Evolutionary conservation across 306 rosid genomes (phyloP).

Genomic region (Trifolium subterraneum): DNA sequence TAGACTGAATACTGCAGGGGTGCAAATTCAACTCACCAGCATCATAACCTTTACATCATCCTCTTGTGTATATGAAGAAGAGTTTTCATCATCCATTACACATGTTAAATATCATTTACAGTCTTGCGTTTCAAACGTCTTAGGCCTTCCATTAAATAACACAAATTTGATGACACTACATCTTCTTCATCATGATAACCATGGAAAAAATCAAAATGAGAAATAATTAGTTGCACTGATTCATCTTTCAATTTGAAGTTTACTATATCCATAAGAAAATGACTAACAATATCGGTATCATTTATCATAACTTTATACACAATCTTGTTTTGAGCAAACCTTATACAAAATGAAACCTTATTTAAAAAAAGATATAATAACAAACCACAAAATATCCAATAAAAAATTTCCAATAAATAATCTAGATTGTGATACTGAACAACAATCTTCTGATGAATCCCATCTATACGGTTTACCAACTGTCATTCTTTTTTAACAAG

Average conservation of each 20-base stretch:
- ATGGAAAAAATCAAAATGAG: slow-evolving; percentile 43
- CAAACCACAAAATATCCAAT: slow-evolving; percentile 74
- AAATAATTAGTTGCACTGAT: slow-evolving; percentile 46
- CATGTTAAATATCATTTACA: slow-evolving; percentile 37
- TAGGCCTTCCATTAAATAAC: slow-evolving; percentile 47
- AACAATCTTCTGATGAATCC: too few species aligned
- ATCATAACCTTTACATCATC: slow-evolving; percentile 26
- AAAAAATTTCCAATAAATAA: slow-evolving; percentile 63
- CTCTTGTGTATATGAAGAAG: slow-evolving; percentile 29
- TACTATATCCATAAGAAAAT: slow-evolving; percentile 44
- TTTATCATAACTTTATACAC: slow-evolving; percentile 64
- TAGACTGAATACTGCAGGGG: slow-evolving; percentile 8
- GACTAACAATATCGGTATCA: slow-evolving; percentile 25
- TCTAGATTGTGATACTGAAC: too few species aligned
- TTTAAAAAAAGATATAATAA: slow-evolving; percentile 59
- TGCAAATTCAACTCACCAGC: slow-evolving; percentile 31
- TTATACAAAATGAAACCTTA: slow-evolving; percentile 57
- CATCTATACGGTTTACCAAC: too few species aligned
- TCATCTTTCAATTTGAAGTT: too few species aligned
- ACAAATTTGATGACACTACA: background rate
- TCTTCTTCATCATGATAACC: background rate
- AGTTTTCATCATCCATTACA: background rate
- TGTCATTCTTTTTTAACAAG: too few species aligned
- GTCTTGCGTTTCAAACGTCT: slow-evolving; percentile 83
- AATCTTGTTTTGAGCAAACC: slow-evolving; percentile 68